Conservation (phyloP, 2,329 filamentous ascomycete genomes). For the Trichophaea hybrida region DNA sequence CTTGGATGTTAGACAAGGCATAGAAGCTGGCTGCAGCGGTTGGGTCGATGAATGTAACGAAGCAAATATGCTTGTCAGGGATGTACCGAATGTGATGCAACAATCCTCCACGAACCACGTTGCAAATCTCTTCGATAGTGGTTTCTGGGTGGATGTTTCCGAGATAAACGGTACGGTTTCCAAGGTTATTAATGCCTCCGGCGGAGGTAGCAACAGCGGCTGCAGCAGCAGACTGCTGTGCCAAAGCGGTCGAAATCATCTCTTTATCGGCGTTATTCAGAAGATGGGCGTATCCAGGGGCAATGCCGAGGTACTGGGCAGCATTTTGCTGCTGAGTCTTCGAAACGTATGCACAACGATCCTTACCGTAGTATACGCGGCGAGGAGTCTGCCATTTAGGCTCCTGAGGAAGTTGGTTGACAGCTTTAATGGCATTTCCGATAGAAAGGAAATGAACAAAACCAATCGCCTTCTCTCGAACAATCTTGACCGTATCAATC, state of each 20-base stretch:
- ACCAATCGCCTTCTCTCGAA: constrained; percentile 92
- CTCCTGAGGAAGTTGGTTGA: constrained; percentile 89
- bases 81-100: constrained; percentile 98
- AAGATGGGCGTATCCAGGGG: constrained; percentile 90
- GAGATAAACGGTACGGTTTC: constrained; percentile 93
- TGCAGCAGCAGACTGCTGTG: constrained; percentile 92
- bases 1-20: constrained; percentile 90
- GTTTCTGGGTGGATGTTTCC: constrained; percentile 99
- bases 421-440: constrained; percentile 94
- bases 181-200: constrained; percentile 91
- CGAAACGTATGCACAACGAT: constrained; percentile 93
- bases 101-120: constrained; percentile 87
- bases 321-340: constrained; percentile 99
- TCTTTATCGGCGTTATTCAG: constrained; percentile 92
- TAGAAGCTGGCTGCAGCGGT: constrained; percentile 97
- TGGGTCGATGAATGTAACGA: constrained; percentile 97
- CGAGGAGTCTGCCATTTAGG: constrained; percentile 91
- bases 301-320: constrained; percentile 92
- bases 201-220: constrained; percentile 93
- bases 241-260: constrained; percentile 86
- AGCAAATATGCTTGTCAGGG: constrained; percentile 99
- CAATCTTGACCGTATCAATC: constrained; percentile 94
- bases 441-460: constrained; percentile 97
- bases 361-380: constrained; percentile 96
- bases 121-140: constrained; percentile 98